Percentiles rank a stretch among this genome's conserved stretches.
Evolutionary conservation across 2,329 filamentous ascomycete genomes (phyloP).

Genomic region (Sporothrix phasma): DNA sequence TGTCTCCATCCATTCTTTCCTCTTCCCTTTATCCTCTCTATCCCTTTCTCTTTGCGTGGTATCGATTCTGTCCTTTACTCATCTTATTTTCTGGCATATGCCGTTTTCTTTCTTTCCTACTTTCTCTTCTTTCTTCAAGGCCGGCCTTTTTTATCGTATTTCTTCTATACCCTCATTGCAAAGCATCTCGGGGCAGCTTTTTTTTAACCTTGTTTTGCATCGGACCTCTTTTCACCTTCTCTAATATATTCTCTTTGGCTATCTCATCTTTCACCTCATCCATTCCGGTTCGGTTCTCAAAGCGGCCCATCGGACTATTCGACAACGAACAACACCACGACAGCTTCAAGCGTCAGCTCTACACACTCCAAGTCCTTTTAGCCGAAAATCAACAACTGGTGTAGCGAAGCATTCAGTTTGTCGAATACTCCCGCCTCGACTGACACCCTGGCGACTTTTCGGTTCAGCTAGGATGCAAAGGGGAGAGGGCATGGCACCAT

Average conservation of each 20-base stretch:
- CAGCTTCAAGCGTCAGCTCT: neutral
- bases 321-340: neutral
- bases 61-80: constrained; percentile 9
- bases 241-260: neutral
- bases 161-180: constrained; percentile 11
- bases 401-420: constrained; percentile 15
- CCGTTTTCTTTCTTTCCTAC: constrained; percentile 15
- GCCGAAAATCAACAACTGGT: constrained; percentile 7
- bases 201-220: constrained; percentile 7
- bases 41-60: constrained; percentile 12
- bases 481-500: constrained; percentile 25
- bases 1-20: neutral
- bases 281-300: neutral
- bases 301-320: no score
- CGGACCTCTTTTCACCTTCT: neutral
- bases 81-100: neutral
- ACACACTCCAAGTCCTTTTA: neutral
- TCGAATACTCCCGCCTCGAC: constrained; percentile 13
- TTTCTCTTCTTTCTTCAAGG: constrained; percentile 17
- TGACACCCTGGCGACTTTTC: constrained; percentile 17
- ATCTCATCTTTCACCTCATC: neutral
- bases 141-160: constrained; percentile 20
- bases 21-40: neutral
- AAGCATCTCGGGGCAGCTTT: constrained; percentile 20
- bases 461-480: constrained; percentile 19